phyloP scores from a whole-genome alignment of 257 asterid genomes.

The Haberlea rhodopensis region DNA sequence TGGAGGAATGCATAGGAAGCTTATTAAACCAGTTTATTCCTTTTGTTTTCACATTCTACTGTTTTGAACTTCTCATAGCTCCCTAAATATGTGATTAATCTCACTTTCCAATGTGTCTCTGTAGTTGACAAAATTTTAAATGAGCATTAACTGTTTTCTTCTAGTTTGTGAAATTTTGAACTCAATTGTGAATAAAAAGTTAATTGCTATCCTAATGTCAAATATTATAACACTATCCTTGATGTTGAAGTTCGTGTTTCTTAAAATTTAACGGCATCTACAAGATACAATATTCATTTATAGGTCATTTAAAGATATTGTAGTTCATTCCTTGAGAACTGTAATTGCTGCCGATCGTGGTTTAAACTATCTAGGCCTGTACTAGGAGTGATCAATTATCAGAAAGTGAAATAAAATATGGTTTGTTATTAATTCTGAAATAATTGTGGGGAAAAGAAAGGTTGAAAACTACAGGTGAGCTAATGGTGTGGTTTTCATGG shows the following conservation, averaged over 20 bases:
- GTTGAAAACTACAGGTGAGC: no score
- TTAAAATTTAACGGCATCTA: no score
- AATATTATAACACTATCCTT: neutral
- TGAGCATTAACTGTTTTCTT: neutral
- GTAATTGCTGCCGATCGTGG: neutral
- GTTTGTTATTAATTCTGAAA: neutral
- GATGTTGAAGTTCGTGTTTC: no score
- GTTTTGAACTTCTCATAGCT: neutral
- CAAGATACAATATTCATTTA: no score
- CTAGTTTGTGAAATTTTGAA: neutral
- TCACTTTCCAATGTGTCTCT: constrained; percentile 11
- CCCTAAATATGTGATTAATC: neutral
- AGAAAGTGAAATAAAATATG: neutral
- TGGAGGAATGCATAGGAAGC: constrained; percentile 7
- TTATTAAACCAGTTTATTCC: neutral
- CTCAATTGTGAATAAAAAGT: constrained; percentile 1
- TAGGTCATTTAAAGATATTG: no score
- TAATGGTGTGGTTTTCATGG: neutral
- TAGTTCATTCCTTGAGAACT: neutral
- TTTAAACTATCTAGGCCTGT: neutral
- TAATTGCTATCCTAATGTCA: neutral
- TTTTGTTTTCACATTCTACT: neutral
- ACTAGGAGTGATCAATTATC: no score
- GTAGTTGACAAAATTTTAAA: constrained; percentile 14
- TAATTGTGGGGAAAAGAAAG: neutral